Evolutionary conservation across 164 flowering plant species (phyloP), one percentile per base, ranked within the genome.

Genomic region (Vitis rupestris): DNA sequence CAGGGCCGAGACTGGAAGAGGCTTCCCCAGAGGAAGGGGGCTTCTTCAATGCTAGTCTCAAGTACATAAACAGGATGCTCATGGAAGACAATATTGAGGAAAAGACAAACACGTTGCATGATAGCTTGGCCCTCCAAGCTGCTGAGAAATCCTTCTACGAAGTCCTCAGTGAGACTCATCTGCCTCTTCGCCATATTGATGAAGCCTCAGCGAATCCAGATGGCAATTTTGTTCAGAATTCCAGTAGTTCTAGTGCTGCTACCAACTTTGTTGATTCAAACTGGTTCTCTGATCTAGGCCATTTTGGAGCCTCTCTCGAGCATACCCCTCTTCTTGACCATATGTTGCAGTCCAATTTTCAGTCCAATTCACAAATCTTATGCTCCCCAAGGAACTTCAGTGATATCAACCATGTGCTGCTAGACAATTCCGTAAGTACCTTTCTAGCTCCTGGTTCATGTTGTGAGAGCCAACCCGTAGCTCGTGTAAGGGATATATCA

Each of bases 51-150:
- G 44, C 58, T 12, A 48, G 65, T 52, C 77, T 77, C 19, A 77
- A 74, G 59, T 77, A 48, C 70, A 74, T 77, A 61, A 70, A 60
- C 12, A 74, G 74, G 71, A 70, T 77, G 62, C 70, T 77, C 12
- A 70, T 77, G 80, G 80, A 64, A 50, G 64, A 61, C 9, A 31
- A 61, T 13, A 30, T 61, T 50, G 64, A 61, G 64, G 64, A 31
- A 2, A 72, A 75, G 68, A 55, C 72, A 6, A 72, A 74, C 31
- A 79, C 75, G 82, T 69, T 79, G 72, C 76, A 72, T 74, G 82
- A 79, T 19, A 72, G 74, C 29, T 54, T 79, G 54, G 76, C 76
- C 37, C 79, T 79, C 60, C 79, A 79, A 52, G 82, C 76, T 29
- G 74, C 76, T 11, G 82, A 79, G 37, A 79, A 70, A 66, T 66